phyloP scores from a whole-genome alignment of 2,329 filamentous ascomycete species.

The Colletotrichum costaricense region DNA sequence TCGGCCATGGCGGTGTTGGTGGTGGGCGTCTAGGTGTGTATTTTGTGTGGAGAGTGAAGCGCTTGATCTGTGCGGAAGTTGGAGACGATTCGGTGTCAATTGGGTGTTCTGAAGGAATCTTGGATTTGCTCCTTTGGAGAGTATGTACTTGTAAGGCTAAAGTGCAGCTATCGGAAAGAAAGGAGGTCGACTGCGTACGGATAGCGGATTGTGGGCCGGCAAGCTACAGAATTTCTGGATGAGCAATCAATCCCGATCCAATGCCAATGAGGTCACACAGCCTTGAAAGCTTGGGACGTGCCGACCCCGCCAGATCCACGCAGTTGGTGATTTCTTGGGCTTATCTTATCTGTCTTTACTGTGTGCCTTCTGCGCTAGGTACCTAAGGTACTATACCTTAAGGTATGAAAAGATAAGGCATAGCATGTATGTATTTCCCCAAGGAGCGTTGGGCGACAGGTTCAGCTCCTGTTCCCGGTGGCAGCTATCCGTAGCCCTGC shows the following conservation, averaged over 20 bases:
- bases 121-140: background rate
- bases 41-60: background rate
- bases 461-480: conserved; percentile 6
- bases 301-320: conserved; percentile 34
- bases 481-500: conserved; percentile 18
- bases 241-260: conserved; percentile 16
- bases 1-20: conserved; percentile 14
- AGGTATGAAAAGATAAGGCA: background rate
- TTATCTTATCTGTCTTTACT: conserved; percentile 5
- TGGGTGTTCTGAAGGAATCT: background rate
- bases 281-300: conserved; percentile 1
- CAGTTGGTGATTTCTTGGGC: conserved; percentile 2
- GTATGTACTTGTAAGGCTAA: background rate
- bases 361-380: background rate
- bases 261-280: conserved; percentile 17
- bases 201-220: conserved; percentile 13
- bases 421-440: background rate
- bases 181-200: background rate
- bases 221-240: conserved; percentile 25
- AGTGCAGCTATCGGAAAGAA: conserved; percentile 3
- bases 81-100: background rate
- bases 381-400: background rate
- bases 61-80: background rate
- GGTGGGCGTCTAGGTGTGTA: too few relatives aligned
- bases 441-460: background rate